Percentiles rank a stretch among this genome's conserved stretches.
Conservation (phyloP, 1,284 basidiomycete species). For the Ustilago nuda region DNA sequence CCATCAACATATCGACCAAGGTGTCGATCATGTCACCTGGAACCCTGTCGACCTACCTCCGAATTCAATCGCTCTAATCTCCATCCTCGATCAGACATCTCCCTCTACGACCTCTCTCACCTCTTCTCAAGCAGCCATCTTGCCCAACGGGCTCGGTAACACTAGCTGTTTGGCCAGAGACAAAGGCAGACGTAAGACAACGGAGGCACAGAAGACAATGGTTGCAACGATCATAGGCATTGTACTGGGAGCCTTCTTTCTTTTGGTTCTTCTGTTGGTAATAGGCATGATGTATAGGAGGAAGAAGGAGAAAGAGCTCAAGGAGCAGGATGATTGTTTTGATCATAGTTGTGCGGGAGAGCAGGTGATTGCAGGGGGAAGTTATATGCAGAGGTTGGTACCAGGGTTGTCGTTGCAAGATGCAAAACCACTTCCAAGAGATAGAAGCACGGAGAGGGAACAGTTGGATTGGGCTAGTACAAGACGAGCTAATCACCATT, state of each 20-base stretch:
- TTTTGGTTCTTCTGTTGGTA: slow-evolving; percentile 26
- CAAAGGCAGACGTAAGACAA: not conserved
- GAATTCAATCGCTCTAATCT: slow-evolving; percentile 26
- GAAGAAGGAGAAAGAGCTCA: slow-evolving; percentile 27
- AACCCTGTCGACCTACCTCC: slow-evolving; percentile 25
- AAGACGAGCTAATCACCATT: slow-evolving; percentile 20
- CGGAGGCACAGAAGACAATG: slow-evolving; percentile 20
- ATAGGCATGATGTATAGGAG: slow-evolving; percentile 33
- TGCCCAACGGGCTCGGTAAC: slow-evolving; percentile 20
- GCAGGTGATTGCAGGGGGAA: slow-evolving; percentile 18
- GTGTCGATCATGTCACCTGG: slow-evolving; percentile 25
- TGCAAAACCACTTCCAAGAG: slow-evolving; percentile 26
- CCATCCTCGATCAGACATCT: slow-evolving; percentile 25
- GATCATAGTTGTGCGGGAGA: slow-evolving; percentile 13
- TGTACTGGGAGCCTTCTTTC: slow-evolving; percentile 22
- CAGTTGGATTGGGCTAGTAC: slow-evolving; percentile 29
- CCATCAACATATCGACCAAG: slow-evolving; percentile 13
- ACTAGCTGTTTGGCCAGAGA: slow-evolving; percentile 17
- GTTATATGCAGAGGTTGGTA: slow-evolving; percentile 42
- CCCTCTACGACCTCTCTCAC: not conserved
- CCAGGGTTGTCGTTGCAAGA: slow-evolving; percentile 38
- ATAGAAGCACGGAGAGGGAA: slow-evolving; percentile 23
- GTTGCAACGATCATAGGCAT: slow-evolving; percentile 41
- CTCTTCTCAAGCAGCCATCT: slow-evolving; percentile 5
- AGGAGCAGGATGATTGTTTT: slow-evolving; percentile 23